Evolutionary conservation across 306 rosid genomes (phyloP), one percentile per base, ranked within the genome.

Genomic region (Rubus parviflorus): DNA sequence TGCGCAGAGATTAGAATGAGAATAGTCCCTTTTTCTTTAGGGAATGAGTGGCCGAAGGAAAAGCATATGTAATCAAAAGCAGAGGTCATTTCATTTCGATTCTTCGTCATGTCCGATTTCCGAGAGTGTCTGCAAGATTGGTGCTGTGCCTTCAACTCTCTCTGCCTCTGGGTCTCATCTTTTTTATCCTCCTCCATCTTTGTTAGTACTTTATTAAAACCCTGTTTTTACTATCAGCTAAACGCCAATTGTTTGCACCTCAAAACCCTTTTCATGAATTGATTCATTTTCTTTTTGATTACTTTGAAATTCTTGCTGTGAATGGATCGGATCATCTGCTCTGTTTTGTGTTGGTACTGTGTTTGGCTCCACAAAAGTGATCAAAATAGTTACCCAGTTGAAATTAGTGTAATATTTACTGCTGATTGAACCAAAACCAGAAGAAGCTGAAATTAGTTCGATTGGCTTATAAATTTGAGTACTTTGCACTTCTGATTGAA

Each of bases 141-240:
- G 43, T 62, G 68, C 68, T 63, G 37, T 62, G 67, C 20, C 67
- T 35, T 62, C 68, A 14, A 6, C 35, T 62, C 68, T 14, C 46
- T 37, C 25, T 65, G 23, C 30, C 2, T 65, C 68, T 65, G 7
- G 23, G 48, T 65, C 23, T 65, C 47, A 17, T 40, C 25, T 19
- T 40, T 6, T 4, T 62, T 63, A 20, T 62, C 1, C 10, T 62
- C 7, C 42, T 63, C 5, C 43, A 37, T 35, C 0, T 63, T 16
- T 40, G 15, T 17, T 9, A 17, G 14, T 19, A 8, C 48, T 65
- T 8, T 38, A 65, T 0, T 2, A 40, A 40, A 17, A 17, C 70
- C 48, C 70, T 17, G 14, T 65, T 62, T 2, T 62, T 62, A 35
- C 68, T 14, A 61, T 61, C 42, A 13, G 19, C 8, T 35, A 14